Conservation (phyloP, 169 alveolate species). For the Neospora caninum region DNA sequence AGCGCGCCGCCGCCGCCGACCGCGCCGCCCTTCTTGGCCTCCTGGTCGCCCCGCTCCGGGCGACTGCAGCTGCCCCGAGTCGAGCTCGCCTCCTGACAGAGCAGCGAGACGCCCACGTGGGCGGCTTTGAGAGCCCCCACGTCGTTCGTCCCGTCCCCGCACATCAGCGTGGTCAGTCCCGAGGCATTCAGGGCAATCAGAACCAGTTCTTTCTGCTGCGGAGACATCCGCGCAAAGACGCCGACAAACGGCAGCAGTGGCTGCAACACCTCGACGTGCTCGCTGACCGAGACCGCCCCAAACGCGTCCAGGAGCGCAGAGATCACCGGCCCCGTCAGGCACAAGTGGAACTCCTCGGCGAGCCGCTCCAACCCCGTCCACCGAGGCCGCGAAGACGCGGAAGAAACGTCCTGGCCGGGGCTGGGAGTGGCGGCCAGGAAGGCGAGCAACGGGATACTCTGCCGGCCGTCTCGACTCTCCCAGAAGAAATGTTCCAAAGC, state of each 20-base stretch:
- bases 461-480: neutral
- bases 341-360: neutral
- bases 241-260: conserved; percentile 73
- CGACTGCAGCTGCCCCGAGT: neutral
- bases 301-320: neutral
- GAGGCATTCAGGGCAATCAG: conserved; percentile 78
- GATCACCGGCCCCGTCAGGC: conserved; percentile 37
- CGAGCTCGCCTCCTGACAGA: conserved; percentile 68
- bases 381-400: neutral
- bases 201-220: conserved; percentile 91
- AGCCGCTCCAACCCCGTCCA: neutral
- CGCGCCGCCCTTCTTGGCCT: neutral
- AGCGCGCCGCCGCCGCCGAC: neutral
- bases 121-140: conserved; percentile 98
- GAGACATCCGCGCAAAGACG: conserved; percentile 97
- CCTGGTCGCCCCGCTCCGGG: neutral
- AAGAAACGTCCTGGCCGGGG: neutral
- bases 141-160: conserved; percentile 99
- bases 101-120: conserved; percentile 96
- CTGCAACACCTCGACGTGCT: conserved; percentile 37
- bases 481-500: neutral
- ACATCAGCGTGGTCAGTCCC: conserved; percentile 91
- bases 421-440: conserved; percentile 4
- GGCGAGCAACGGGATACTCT: neutral
- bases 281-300: conserved; percentile 12